These are phyloP conservation scores for Eucalyptus regnans DNA, from an alignment of 345 rosid species.

Conservation along the genomic window DNA sequence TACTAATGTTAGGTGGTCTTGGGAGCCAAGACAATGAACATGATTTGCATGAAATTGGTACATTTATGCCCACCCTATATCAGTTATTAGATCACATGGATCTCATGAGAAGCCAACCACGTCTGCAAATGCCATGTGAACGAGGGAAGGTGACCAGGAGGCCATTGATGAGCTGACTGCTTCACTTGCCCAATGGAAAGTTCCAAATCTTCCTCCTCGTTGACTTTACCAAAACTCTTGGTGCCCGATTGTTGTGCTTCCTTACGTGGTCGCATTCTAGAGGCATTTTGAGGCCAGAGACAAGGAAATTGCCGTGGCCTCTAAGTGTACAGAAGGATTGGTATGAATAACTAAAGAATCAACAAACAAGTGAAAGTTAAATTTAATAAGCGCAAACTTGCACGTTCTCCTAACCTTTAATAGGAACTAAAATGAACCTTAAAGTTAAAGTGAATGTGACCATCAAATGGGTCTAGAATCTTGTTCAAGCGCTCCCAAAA, in stretches of 20 bases:
- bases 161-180: background rate
- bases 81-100: too few species aligned
- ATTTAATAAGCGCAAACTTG: too few species aligned
- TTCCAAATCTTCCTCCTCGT: background rate
- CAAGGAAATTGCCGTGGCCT: conserved; percentile 4
- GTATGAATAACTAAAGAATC: conserved; percentile 9
- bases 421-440: rapidly evolving
- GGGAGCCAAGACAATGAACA: too few species aligned
- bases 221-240: background rate
- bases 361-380: background rate
- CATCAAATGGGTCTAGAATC: too few species aligned
- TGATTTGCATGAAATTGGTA: too few species aligned
- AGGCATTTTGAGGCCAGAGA: conserved; percentile 2
- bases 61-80: too few species aligned
- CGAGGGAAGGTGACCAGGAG: background rate
- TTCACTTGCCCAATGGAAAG: background rate
- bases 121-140: too few species aligned
- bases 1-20: too few species aligned
- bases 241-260: background rate
- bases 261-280: background rate
- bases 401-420: too few species aligned
- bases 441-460: too few species aligned
- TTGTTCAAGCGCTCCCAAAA: too few species aligned
- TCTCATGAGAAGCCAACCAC: too few species aligned
- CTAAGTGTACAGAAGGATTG: background rate